Conservation (phyloP, 257 asterid species). For the Paraleonurus japonicus region DNA sequence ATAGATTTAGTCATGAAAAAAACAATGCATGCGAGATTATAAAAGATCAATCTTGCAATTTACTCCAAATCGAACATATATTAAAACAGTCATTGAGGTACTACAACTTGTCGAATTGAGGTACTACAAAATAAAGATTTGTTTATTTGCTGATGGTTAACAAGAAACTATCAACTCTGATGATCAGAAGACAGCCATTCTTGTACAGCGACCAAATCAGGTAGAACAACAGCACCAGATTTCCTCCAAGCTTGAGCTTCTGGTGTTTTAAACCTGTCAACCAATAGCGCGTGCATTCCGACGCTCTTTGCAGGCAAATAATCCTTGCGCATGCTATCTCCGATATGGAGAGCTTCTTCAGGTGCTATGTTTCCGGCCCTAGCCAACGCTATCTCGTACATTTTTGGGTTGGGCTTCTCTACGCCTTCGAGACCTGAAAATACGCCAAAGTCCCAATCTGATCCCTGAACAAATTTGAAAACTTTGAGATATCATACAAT, state of each 20-base stretch:
- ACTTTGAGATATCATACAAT: not conserved
- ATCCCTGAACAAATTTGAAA: slow-evolving; percentile 54
- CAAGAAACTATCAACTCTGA: slow-evolving; percentile 24
- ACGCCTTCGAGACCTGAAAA: slow-evolving; percentile 95
- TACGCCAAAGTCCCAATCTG: slow-evolving; percentile 97
- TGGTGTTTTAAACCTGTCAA: slow-evolving; percentile 73
- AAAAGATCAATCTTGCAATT: no score
- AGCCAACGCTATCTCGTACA: slow-evolving; percentile 77
- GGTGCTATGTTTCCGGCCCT: slow-evolving; percentile 87
- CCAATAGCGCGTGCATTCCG: slow-evolving; percentile 80
- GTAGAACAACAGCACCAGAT: slow-evolving; percentile 81
- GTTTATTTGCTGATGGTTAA: slow-evolving; percentile 4
- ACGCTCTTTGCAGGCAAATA: slow-evolving; percentile 68
- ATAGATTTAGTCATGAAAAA: no score
- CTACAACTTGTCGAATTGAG: slow-evolving; percentile 7
- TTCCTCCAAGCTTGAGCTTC: slow-evolving; percentile 80
- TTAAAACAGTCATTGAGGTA: not conserved
- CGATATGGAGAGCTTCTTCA: slow-evolving; percentile 78
- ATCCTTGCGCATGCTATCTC: slow-evolving; percentile 91
- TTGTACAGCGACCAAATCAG: slow-evolving; percentile 64
- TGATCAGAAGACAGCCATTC: slow-evolving; percentile 65
- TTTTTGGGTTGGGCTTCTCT: slow-evolving; percentile 84
- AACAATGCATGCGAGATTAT: no score
- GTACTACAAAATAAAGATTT: not conserved
- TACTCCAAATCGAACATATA: not conserved